Percentiles rank a stretch among this genome's conserved stretches.
Conservation (phyloP, 495 filamentous ascomycete species). For the Parathielavia hyrcaniae region DNA sequence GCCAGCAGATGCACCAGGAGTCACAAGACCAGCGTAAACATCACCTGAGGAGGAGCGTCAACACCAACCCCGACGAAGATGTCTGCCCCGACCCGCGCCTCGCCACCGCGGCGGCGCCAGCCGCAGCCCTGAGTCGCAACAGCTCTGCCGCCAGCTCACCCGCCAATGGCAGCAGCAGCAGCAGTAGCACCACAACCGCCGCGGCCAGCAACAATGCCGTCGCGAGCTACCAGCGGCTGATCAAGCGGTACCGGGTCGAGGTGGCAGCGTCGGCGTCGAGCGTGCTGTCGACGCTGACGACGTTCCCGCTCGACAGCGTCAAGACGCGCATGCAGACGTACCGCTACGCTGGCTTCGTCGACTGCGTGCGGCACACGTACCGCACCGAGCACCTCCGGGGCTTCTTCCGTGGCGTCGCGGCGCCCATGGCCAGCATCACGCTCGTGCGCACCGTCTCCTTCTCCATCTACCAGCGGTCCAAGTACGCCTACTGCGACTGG, state of each 20-base stretch:
- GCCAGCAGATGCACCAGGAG: constrained; percentile 20
- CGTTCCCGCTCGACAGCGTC: constrained; percentile 76
- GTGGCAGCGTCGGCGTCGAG: constrained; percentile 68
- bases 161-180: not conserved
- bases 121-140: constrained; percentile 8
- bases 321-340: constrained; percentile 86
- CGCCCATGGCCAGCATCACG: constrained; percentile 81
- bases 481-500: constrained; percentile 65
- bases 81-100: constrained; percentile 17
- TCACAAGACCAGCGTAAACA: constrained; percentile 6
- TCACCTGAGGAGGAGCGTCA: constrained; percentile 9
- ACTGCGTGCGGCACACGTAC: constrained; percentile 69
- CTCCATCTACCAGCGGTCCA: constrained; percentile 81
- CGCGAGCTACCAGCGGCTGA: constrained; percentile 50
- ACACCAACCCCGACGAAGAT: constrained; percentile 11
- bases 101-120: constrained; percentile 7
- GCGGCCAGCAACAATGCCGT: constrained; percentile 2
- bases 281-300: constrained; percentile 63
- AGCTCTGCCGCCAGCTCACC: constrained; percentile 6
- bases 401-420: constrained; percentile 76
- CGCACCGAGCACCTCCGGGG: constrained; percentile 62
- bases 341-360: constrained; percentile 59
- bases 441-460: constrained; percentile 89
- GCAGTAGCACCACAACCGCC: not conserved
- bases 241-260: constrained; percentile 73